Conservation (phyloP, 805 yeast species). For the Pichia kluyveri region DNA sequence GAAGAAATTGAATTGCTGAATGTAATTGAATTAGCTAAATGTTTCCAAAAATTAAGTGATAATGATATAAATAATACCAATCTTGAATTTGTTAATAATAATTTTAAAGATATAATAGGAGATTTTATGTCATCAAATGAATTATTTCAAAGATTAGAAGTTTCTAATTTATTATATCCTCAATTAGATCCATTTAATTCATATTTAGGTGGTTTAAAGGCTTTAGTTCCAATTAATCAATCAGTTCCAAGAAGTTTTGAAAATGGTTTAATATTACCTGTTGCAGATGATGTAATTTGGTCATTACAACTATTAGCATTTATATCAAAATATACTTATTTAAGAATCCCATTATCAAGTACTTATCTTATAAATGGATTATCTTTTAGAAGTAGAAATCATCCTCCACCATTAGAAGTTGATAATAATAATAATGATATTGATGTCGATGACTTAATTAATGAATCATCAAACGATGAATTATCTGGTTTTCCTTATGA, state of each 20-base stretch:
- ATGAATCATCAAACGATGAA: conserved; percentile 8
- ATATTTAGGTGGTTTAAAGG: conserved; percentile 1
- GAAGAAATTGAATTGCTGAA: conserved; percentile 19
- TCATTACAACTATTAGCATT: conserved; percentile 86
- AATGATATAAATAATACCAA: neutral
- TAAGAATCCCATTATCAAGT: conserved; percentile 65
- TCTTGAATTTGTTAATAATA: conserved; percentile 7
- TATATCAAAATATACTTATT: conserved; percentile 79
- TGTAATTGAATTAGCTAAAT: conserved; percentile 21
- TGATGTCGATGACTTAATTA: conserved; percentile 19
- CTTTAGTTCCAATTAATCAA: conserved; percentile 1
- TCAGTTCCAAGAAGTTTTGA: conserved; percentile 43
- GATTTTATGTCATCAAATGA: conserved; percentile 21
- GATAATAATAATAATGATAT: conserved; percentile 17
- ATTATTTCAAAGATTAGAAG: conserved; percentile 18
- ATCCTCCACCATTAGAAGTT: conserved; percentile 26
- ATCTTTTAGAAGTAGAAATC: conserved; percentile 36
- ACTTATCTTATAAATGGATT: conserved; percentile 69
- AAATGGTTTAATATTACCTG: conserved; percentile 74
- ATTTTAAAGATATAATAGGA: conserved; percentile 18
- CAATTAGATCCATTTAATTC: conserved; percentile 11
- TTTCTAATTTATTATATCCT: conserved; percentile 22
- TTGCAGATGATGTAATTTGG: conserved; percentile 92
- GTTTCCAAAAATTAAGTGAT: conserved; percentile 21
- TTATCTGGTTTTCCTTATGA: no score